Evolutionary conservation across 1,284 basidiomycete species (phyloP).

Genomic region (Coniophora puteana): DNA sequence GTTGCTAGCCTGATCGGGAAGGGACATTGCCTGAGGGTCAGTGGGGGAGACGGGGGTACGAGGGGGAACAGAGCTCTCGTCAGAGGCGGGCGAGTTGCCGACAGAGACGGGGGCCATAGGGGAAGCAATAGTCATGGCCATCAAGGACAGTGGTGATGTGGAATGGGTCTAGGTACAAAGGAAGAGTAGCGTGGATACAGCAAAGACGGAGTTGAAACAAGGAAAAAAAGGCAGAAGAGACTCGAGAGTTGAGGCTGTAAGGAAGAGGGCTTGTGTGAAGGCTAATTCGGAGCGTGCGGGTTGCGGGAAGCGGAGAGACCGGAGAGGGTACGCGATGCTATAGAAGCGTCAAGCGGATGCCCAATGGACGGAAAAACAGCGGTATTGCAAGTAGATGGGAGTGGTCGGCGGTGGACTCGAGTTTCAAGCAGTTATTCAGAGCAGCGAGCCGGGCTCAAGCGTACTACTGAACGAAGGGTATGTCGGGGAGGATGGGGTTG

Average conservation of each 20-base stretch:
- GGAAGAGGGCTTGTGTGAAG: too few species aligned
- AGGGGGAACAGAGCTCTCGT: slow-evolving; percentile 44
- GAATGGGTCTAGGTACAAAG: slow-evolving; percentile 10
- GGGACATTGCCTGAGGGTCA: slow-evolving; percentile 32
- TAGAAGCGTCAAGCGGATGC: slow-evolving; percentile 60
- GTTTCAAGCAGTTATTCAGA: slow-evolving; percentile 32
- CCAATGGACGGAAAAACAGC: slow-evolving; percentile 26
- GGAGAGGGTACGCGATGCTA: slow-evolving; percentile 45
- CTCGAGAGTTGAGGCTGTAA: too few species aligned
- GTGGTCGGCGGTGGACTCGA: slow-evolving; percentile 12
- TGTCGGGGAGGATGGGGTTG: slow-evolving; percentile 27
- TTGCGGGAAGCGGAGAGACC: slow-evolving; percentile 8
- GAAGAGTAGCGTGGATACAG: neutral
- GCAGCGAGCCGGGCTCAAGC: slow-evolving; percentile 72
- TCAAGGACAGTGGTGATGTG: slow-evolving; percentile 27
- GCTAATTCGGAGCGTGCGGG: too few species aligned
- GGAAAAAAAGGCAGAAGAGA: slow-evolving; percentile 20
- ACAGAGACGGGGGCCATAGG: slow-evolving; percentile 39
- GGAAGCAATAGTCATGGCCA: slow-evolving; percentile 60
- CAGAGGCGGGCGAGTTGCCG: slow-evolving; percentile 37
- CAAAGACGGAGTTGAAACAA: neutral
- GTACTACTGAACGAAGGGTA: slow-evolving; percentile 37
- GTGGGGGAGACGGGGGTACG: slow-evolving; percentile 47
- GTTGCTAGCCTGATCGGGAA: slow-evolving; percentile 18
- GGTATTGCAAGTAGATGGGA: slow-evolving; percentile 17